A percentile compares a stretch with the other conserved stretches of the same genome.
phyloP scores from a whole-genome alignment of 495 filamentous ascomycete genomes.

The Aspergillus indologenus region DNA sequence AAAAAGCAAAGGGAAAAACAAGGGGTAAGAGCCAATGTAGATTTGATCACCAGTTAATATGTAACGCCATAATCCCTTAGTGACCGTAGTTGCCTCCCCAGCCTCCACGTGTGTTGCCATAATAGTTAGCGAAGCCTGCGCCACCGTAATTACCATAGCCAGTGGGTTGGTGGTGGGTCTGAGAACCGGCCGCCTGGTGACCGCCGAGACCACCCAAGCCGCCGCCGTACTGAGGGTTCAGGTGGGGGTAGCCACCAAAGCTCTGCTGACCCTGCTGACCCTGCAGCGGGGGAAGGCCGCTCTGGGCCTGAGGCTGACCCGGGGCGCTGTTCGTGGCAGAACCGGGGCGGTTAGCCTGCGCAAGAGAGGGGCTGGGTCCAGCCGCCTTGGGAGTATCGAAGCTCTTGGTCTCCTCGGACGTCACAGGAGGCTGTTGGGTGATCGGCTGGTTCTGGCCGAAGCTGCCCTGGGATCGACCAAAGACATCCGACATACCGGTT shows the following conservation, averaged over 20 bases:
- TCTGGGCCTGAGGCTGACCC: constrained; percentile 55
- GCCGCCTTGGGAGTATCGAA: constrained; percentile 70
- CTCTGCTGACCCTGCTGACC: constrained; percentile 62
- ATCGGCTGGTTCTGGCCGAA: constrained; percentile 69
- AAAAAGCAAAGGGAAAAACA: constrained; percentile 3
- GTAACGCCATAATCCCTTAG: constrained; percentile 38
- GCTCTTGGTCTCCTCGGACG: constrained; percentile 70
- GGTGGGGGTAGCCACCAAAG: constrained; percentile 74
- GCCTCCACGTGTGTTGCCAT: constrained; percentile 52
- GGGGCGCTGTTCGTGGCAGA: constrained; percentile 75
- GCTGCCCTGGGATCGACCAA: constrained; percentile 64
- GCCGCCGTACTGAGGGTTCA: constrained; percentile 68
- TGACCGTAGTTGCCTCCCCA: constrained; percentile 71
- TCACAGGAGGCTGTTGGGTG: constrained; percentile 58
- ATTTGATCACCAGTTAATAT: constrained; percentile 34
- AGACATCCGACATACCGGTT: constrained; percentile 70
- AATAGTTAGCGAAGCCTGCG: constrained; percentile 56
- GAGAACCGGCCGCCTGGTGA: constrained; percentile 55
- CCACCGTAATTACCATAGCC: constrained; percentile 49
- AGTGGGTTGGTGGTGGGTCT: constrained; percentile 59
- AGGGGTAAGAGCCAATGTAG: constrained; percentile 14
- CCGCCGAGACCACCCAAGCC: constrained; percentile 67
- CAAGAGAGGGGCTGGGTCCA: constrained; percentile 81
- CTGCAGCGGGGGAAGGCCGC: constrained; percentile 72
- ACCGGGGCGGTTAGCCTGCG: constrained; percentile 74